Evolutionary conservation across 805 yeast genomes (phyloP), one percentile per base, ranked within the genome.

Genomic region (Zygoascus bituminiphila): DNA sequence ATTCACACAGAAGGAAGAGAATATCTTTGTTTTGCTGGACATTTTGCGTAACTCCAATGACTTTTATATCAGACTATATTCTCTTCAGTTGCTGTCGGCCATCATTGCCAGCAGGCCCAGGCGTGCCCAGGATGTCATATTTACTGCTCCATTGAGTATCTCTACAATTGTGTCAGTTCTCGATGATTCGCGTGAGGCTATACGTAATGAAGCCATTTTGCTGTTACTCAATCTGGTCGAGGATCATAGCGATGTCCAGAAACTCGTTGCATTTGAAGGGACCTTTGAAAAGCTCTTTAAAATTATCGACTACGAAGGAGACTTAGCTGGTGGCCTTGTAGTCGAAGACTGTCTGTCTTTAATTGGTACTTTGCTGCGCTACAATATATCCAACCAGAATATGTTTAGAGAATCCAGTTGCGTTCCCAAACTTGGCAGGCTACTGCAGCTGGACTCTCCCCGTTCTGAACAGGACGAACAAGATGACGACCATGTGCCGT

Each of bases 231-330:
- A 88, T 9, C 72, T 93, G 2, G 94, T 81, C 10, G 81, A 82
- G 56, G 83, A 85, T 51, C 86, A 88, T 57, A 78, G 81, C 51
- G 91, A 87, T 62, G 81, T 91, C 26, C 98, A 93, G 62, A 89
- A 88, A 59, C 69, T 93, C 17, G 94, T 94, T 8, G 98, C 95
- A 0, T 93, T 93, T 61, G 97, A 93, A 62, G 89, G 87, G 56
- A 83, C 94, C 0, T 89, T 93, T 60, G 96, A 88, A 52, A 78
- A 74, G 51, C 66, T 88, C 10, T 89, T 91, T 58, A 73, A 70
- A n/a, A 83, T 93, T 12, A 80, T 91, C 21, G 81, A 78, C 14
- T 84, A 80, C 53, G 97, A 89, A 64, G 96, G 96, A 26, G 95
- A 95, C 2, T 74, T 88, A 14, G 75, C 88, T 46, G 97, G 95